phyloP scores from a whole-genome alignment of 2,329 filamentous ascomycete species.

The Lasiodiplodia theobromae region DNA sequence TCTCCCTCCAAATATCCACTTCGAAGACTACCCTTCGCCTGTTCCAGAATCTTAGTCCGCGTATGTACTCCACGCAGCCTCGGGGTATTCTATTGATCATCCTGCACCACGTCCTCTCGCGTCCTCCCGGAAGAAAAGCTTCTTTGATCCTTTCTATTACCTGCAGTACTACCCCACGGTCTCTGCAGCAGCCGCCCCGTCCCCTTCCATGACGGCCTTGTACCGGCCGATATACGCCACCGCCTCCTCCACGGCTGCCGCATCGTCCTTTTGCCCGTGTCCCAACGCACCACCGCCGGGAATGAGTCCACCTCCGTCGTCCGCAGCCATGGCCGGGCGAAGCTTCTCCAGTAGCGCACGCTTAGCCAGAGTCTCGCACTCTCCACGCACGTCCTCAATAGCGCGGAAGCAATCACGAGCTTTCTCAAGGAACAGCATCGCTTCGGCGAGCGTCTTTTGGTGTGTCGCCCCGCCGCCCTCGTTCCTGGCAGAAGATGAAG shows the following conservation, averaged over 20 bases:
- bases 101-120: too few relatives aligned
- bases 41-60: too few relatives aligned
- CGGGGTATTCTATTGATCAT: too few relatives aligned
- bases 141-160: neutral
- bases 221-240: slow-evolving; percentile 46
- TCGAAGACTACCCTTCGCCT: too few relatives aligned
- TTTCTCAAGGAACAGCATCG: slow-evolving; percentile 46
- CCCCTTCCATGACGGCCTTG: slow-evolving; percentile 37
- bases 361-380: slow-evolving; percentile 82
- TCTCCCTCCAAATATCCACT: too few relatives aligned
- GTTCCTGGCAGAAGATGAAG: slow-evolving; percentile 32
- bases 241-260: slow-evolving; percentile 45
- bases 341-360: slow-evolving; percentile 79
- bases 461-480: slow-evolving; percentile 33
- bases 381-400: slow-evolving; percentile 72
- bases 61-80: too few relatives aligned
- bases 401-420: slow-evolving; percentile 61
- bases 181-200: slow-evolving; percentile 32
- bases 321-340: slow-evolving; percentile 52
- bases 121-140: neutral
- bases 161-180: neutral
- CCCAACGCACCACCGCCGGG: neutral
- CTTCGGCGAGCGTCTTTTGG: slow-evolving; percentile 36
- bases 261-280: slow-evolving; percentile 1
- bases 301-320: neutral